Evolutionary conservation across 768 basidiomycete genomes (phyloP).

Genomic region (Tulasnella sp.): DNA sequence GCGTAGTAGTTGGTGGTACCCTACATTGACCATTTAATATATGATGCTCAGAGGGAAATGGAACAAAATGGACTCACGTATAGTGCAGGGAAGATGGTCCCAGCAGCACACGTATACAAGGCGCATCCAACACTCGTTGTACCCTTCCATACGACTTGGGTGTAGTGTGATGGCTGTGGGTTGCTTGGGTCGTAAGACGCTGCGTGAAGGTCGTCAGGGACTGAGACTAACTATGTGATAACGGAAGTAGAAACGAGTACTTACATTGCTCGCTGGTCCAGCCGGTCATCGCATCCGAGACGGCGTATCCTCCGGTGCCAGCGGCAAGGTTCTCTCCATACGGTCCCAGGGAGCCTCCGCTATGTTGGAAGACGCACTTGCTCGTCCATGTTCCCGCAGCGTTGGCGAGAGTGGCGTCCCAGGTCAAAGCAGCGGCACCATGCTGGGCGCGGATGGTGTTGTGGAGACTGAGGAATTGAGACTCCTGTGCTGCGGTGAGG

Average conservation of each 20-base stretch:
- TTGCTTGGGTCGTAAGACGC: not conserved
- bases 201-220: not conserved
- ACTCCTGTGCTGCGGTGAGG: constrained; percentile 35
- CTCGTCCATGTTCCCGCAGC: constrained; percentile 63
- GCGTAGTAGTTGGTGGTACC: no score
- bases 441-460: constrained; percentile 53
- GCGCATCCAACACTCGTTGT: no score
- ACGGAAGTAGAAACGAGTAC: constrained; percentile 23
- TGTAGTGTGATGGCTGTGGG: not conserved
- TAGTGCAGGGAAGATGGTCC: no score
- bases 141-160: not conserved
- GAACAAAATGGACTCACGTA: no score
- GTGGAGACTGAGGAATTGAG: constrained; percentile 47
- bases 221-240: not conserved
- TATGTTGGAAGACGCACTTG: constrained; percentile 57
- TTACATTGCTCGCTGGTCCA: constrained; percentile 63
- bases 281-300: constrained; percentile 39
- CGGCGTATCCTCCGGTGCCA: constrained; percentile 49
- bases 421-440: constrained; percentile 52
- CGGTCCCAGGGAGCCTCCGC: constrained; percentile 50
- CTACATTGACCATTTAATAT: no score
- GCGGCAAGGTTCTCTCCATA: constrained; percentile 73
- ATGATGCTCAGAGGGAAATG: no score
- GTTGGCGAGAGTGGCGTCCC: constrained; percentile 47
- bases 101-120: no score